Base-by-base conservation (phyloP, 1,139 yeast species). In the Candida tetrigidarum region DNA sequence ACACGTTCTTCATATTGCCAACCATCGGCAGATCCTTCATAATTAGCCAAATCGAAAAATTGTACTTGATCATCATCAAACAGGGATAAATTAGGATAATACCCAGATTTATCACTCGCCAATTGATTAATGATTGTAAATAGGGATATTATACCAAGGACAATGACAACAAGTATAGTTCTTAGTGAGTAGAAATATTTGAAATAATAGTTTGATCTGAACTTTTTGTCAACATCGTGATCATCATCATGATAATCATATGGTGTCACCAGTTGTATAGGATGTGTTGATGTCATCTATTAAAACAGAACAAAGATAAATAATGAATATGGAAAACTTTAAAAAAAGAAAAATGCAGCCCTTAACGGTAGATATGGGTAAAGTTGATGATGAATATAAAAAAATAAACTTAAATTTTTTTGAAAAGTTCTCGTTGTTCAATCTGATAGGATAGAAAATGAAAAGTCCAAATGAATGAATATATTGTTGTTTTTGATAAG, bases 1-100 rank as follows among this genome's bases (percentile, higher is more conserved):
- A 80, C 81, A 20, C 84, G 55, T 55, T 80, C 83, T 15, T 78
- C 77, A 29, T 68, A 59, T 47, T 75, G 78, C 84, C 84, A 80
- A 4, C 84, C 84, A 51, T 77, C 69, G 3, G 69, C 62, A 6
- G 68, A 54, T 1, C 83, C 82, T 30, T 51, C 58, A 50, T 66
- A 74, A 48, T 78, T 64, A 4, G 56, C 69, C 50, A 80, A 66
- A 54, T 80, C 84, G 50, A 68, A 77, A 55, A 60, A 79, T 41
- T 64, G 62, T 3, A 75, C 74, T 23, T 38, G 41, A 16, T 53
- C 52, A 11, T 62, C 62, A 10, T 62, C 62, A 18, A 48, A 30
- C n/a, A 46, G 47, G 3, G 48, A 37, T 45, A 67, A 63, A 33
- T 60, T 50, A 2, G 72, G 72, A 1, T 51, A 49, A 41, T 65